These are phyloP conservation scores for Stentor coeruleus DNA, from an alignment of 73 alveolate species.

Conservation along the genomic window DNA sequence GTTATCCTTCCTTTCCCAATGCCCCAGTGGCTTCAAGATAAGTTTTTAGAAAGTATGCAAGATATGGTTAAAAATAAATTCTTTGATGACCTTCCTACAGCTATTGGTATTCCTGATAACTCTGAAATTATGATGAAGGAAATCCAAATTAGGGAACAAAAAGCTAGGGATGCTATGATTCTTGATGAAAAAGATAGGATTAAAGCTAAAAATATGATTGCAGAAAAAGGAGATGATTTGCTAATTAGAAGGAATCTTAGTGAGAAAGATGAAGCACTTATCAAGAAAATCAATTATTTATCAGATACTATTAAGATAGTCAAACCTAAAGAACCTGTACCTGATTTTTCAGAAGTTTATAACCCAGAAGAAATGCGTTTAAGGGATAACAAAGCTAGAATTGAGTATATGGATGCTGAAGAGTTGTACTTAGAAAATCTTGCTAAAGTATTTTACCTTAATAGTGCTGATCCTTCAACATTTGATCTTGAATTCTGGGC, in stretches of 20 bases:
- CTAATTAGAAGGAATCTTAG: not conserved
- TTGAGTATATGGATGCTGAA: not conserved
- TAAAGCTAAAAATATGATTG: not conserved
- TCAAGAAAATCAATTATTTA: not conserved
- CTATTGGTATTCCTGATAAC: not conserved
- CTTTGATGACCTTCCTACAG: not conserved
- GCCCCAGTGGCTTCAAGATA: not conserved
- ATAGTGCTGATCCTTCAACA: not conserved
- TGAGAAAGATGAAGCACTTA: not conserved
- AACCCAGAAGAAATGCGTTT: not conserved
- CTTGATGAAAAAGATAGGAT: conserved; percentile 12
- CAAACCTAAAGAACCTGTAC: not conserved
- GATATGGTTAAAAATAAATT: not conserved
- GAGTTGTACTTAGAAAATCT: not conserved
- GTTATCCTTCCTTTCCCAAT: conserved; percentile 1
- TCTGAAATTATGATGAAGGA: conserved; percentile 1
- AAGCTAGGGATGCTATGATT: conserved; percentile 14
- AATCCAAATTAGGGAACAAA: conserved; percentile 17
- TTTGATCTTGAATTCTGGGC: conserved; percentile 19
- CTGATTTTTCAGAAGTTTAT: not conserved
- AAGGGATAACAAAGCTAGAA: not conserved
- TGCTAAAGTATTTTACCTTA: not conserved
- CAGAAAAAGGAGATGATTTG: not conserved
- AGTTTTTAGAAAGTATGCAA: not conserved
- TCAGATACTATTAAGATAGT: not conserved